A percentile compares a stretch with the other conserved stretches of the same genome.
Evolutionary conservation across 306 rosid species (phyloP).

Genomic region (Fagus sylvatica): DNA sequence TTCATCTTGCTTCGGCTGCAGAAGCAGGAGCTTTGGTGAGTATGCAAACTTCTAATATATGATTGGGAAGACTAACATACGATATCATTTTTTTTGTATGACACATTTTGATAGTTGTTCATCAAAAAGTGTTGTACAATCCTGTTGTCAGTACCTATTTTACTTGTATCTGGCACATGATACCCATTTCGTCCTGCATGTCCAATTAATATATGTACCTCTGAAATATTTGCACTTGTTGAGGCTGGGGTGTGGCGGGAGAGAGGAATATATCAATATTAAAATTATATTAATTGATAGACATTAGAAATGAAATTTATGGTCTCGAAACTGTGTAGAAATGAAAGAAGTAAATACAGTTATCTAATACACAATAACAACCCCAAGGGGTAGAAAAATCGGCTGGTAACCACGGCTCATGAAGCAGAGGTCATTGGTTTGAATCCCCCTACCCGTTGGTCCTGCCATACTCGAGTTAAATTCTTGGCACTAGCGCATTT

Average conservation of each 20-base stretch:
- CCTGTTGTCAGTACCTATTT: not conserved
- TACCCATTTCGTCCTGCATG: constrained; percentile 2
- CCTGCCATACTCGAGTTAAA: not conserved
- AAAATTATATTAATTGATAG: not conserved
- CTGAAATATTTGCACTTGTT: not conserved
- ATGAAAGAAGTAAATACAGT: not conserved
- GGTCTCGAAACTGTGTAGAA: not conserved
- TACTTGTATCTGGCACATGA: not conserved
- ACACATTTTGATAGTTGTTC: not conserved
- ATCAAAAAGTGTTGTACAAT: not conserved
- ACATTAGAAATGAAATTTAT: not conserved
- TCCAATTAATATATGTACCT: not conserved
- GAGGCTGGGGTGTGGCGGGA: not conserved
- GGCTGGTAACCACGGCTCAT: no score
- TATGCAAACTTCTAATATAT: constrained; percentile 21
- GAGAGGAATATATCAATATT: not conserved
- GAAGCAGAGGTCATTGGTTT: no score
- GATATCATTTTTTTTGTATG: not conserved
- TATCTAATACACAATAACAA: no score
- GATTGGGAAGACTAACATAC: not conserved
- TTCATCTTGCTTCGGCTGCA: constrained; percentile 95
- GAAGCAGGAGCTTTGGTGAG: constrained; percentile 98
- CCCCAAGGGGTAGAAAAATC: no score
- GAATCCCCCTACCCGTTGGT: not conserved
- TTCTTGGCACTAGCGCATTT: not conserved